Evolutionary conservation across 805 yeast species (phyloP).

Genomic region (Schizosaccharomyces pombe): DNA sequence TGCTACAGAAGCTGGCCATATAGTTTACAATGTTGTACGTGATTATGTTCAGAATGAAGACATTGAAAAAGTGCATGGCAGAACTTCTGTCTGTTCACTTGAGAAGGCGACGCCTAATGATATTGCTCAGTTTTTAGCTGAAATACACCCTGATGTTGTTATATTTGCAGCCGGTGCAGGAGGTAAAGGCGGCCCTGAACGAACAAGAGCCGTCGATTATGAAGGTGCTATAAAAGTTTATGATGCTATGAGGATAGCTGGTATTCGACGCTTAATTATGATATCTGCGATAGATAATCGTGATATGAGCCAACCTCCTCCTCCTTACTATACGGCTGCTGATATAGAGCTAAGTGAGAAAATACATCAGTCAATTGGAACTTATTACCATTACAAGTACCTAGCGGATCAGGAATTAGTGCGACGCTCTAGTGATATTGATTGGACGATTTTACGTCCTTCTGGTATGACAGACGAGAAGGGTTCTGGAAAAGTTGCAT

Average conservation of each 20-base stretch:
- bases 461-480: background rate
- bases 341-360: background rate
- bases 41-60: background rate
- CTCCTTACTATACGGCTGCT: background rate
- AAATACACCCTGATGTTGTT: background rate
- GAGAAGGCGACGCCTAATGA: background rate
- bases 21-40: background rate
- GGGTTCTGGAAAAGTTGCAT: background rate
- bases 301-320: background rate
- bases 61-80: background rate
- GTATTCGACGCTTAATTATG: background rate
- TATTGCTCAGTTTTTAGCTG: background rate
- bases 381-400: background rate
- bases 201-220: background rate
- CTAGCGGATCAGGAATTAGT: background rate
- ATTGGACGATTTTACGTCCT: slow-evolving; percentile 1
- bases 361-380: background rate
- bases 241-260: background rate
- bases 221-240: background rate
- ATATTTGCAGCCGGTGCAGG: background rate
- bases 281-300: background rate
- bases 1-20: background rate
- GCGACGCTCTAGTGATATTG: background rate
- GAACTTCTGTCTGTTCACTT: background rate
- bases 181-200: background rate